Evolutionary conservation across 257 asterid genomes (phyloP), one percentile per base, ranked within the genome.

Genomic region (Haberlea rhodopensis): DNA sequence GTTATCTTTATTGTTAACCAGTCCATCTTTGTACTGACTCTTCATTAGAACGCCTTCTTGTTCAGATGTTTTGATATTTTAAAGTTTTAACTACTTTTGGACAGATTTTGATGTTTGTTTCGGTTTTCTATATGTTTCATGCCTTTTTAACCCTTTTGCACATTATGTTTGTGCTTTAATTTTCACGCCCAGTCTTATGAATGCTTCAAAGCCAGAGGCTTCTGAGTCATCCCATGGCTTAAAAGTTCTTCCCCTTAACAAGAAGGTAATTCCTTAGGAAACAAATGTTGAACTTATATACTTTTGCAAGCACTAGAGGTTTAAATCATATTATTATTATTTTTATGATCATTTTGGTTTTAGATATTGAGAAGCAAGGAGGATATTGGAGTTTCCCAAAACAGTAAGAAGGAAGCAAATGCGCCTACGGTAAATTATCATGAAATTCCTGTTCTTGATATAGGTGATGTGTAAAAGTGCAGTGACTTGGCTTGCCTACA

Each of bases 361-460:
- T 84, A 87, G 99, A 84, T 92, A 65, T 75, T 92, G 65, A 77
- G 87, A 27, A 89, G 99, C 87, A 92, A 85, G 83, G 99, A 97
- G 60, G 95, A 87, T 52, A 75, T 85, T 62, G 99, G 97, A 43
- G 70, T 87, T 69, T 85, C 82, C 58, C 77, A 90, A 25, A 89
- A 82, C 73, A 67, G 51, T 71, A 92, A 87, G 82, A 79, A 79
- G 78, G 97, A 84, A 71, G 62, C 79, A 60, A 92, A 95, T 22
- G 89, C 85, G 63, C 94, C 96, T 57, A 66, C 75, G 99, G 99
- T 92, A 77, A n/a, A 53, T 64, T 63, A 66, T 16, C 53, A 37
- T 22, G 60, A 60, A 69, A 60, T 28, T 53, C 61, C 51, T 5
- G 51, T 60, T 27, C 63, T 59, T 26, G 27, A 65, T 62, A 11